Evolutionary conservation across 108 stramenopile species (phyloP), one percentile per base, ranked within the genome.

Genomic region (Mayamaea pseudoterrestris): DNA sequence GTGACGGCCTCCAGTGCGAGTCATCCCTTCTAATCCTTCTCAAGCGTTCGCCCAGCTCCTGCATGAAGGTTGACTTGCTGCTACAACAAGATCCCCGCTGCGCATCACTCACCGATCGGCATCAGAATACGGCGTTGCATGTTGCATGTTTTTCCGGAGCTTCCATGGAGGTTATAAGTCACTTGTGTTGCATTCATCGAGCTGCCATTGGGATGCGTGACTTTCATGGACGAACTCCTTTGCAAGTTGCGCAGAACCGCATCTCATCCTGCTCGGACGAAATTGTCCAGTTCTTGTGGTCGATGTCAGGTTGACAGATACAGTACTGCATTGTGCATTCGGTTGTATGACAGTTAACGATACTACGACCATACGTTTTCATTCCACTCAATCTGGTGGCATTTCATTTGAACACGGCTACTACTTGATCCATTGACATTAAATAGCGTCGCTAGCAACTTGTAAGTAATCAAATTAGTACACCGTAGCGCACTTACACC

Each of bases 111-210:
- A n/a, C 13, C 4, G 44, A 45, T 45, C 21, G 22, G 24, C 44
- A 45, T 27, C 24, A 23, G n/a, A 45, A 45, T 45, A 74, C 61
- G 18, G 78, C 82, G 3, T 55, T 83, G 28, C 82, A 83, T 48
- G 49, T 74, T 30, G 82, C 82, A 1, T 83, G 78, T 53, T 74
- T 73, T 20, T 79, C 74, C 75, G 73, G 70, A 24, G 78, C 77
- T 17, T 79, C 82, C 0, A 27, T 60, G n/a, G 69, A 53, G 8
- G 73, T 79, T 24, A 55, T 83, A 13, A 23, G 21, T 14, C 44
- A 45, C 13, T 20, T 45, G n/a, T 26, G 24, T 27, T 14, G 24
- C 7, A n/a, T 45, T 5, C 28, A 45, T 45, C 44, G 25, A 5
- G 17, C 22, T 13, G 7, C 44, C 7, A 6, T 45, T 7, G 5